These are phyloP conservation scores for Pseudogymnoascus sp. DNA, from an alignment of 2,329 filamentous ascomycete genomes.

Conservation along the genomic window DNA sequence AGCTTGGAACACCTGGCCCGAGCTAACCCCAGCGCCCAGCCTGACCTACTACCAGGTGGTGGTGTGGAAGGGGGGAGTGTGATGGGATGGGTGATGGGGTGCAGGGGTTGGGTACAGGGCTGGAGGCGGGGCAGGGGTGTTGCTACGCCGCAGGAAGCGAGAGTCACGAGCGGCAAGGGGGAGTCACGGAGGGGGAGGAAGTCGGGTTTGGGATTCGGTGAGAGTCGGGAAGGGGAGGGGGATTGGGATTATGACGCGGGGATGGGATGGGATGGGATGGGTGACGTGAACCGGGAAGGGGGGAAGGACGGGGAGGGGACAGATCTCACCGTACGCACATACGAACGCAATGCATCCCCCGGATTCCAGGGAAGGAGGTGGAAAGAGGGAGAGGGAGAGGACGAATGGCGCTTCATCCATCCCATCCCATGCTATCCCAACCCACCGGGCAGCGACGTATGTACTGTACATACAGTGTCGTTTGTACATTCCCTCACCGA, in stretches of 20 bases:
- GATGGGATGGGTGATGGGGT: background rate
- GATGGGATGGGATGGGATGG: background rate
- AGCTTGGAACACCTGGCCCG: no score
- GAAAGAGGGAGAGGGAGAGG: background rate
- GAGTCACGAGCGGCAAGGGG: background rate
- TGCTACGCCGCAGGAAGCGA: background rate
- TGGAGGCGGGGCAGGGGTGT: background rate
- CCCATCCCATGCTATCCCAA: background rate
- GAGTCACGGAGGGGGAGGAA: background rate
- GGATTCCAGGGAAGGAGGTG: background rate
- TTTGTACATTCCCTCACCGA: background rate
- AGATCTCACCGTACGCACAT: background rate
- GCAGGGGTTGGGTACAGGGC: background rate
- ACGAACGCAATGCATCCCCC: background rate
- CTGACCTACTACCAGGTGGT: no score
- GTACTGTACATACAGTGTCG: background rate
- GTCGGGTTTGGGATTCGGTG: background rate
- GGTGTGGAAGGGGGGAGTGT: background rate
- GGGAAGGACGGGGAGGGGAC: background rate
- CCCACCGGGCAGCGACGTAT: background rate
- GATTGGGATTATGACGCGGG: background rate
- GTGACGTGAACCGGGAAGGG: background rate
- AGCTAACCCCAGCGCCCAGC: no score
- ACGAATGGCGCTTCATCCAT: background rate
- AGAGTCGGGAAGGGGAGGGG: background rate